Evolutionary conservation across 345 rosid genomes (phyloP).

Genomic region (Salix caprea): DNA sequence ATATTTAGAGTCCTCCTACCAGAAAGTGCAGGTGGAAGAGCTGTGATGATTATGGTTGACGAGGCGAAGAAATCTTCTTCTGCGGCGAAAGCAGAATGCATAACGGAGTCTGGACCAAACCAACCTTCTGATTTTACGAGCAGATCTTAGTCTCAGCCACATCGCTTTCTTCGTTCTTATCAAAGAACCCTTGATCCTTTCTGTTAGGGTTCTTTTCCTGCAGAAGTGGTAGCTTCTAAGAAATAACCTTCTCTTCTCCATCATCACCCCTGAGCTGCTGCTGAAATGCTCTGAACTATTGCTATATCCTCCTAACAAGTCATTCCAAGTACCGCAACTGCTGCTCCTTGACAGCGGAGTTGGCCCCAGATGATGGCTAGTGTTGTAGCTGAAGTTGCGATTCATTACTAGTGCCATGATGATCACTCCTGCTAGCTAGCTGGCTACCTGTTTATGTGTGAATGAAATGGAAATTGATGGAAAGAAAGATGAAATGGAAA

Average conservation of each 20-base stretch:
- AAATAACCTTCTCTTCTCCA: constrained; percentile 82
- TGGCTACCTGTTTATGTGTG: too few species aligned
- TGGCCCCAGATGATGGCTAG: not conserved
- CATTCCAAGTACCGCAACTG: not conserved
- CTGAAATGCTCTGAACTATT: too few species aligned
- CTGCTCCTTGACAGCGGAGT: not conserved
- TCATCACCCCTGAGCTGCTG: constrained; percentile 23
- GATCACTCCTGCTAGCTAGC: not conserved
- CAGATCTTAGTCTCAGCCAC: constrained; percentile 43
- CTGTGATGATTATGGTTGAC: constrained; percentile 20
- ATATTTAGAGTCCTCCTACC: not conserved
- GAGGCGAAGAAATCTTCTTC: constrained; percentile 46
- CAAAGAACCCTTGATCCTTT: constrained; percentile 48
- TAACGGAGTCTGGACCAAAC: constrained; percentile 53
- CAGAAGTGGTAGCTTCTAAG: constrained; percentile 76
- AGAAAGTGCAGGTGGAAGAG: constrained; percentile 19
- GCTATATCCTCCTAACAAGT: not conserved
- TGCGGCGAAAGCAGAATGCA: constrained; percentile 37
- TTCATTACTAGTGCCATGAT: constrained; percentile 3
- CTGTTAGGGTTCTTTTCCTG: constrained; percentile 46
- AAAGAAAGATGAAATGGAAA: not conserved
- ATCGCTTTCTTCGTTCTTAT: constrained; percentile 48
- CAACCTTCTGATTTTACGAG: constrained; percentile 38
- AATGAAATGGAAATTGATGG: not conserved
- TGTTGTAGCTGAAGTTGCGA: not conserved